Evolutionary conservation across 805 yeast genomes (phyloP).

Genomic region (Ogataea allantospora): DNA sequence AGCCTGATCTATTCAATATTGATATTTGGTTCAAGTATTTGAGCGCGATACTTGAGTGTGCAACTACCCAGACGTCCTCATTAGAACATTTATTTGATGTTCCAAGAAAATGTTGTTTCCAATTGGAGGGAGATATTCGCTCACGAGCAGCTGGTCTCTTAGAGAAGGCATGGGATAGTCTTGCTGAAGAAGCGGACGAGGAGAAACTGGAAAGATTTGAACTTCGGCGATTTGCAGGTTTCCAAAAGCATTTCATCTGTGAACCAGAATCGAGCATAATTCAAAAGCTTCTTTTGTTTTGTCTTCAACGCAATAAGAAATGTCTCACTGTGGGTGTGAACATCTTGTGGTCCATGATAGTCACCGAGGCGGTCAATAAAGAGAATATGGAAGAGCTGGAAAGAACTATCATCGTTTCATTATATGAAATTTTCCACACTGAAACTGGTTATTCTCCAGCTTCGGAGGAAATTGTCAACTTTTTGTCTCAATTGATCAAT

Average conservation of each 20-base stretch:
- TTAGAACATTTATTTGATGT: slow-evolving; percentile 68
- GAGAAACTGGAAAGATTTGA: slow-evolving; percentile 59
- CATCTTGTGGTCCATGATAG: slow-evolving; percentile 67
- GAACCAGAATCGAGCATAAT: slow-evolving; percentile 57
- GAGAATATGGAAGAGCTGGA: slow-evolving; percentile 60
- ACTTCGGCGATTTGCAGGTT: slow-evolving; percentile 62
- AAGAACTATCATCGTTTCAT: slow-evolving; percentile 58
- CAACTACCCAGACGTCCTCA: slow-evolving; percentile 66
- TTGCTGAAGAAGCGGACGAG: slow-evolving; percentile 61
- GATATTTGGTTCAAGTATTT: slow-evolving; percentile 69
- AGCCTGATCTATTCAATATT: slow-evolving; percentile 54
- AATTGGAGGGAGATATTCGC: slow-evolving; percentile 63
- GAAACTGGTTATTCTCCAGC: slow-evolving; percentile 54
- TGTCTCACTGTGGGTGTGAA: slow-evolving; percentile 64
- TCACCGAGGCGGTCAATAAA: slow-evolving; percentile 61
- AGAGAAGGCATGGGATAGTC: slow-evolving; percentile 65
- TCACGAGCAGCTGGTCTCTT: slow-evolving; percentile 55
- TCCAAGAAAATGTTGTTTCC: slow-evolving; percentile 67
- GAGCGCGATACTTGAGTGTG: slow-evolving; percentile 53
- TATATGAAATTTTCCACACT: slow-evolving; percentile 62
- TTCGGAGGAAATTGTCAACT: slow-evolving; percentile 49
- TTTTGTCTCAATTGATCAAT: slow-evolving; percentile 48
- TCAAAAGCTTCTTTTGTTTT: slow-evolving; percentile 62
- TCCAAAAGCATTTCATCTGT: slow-evolving; percentile 62
- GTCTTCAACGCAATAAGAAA: slow-evolving; percentile 61